phyloP scores from a whole-genome alignment of 371 early-diverging fungal genomes.

The Saksenaea oblongispora region DNA sequence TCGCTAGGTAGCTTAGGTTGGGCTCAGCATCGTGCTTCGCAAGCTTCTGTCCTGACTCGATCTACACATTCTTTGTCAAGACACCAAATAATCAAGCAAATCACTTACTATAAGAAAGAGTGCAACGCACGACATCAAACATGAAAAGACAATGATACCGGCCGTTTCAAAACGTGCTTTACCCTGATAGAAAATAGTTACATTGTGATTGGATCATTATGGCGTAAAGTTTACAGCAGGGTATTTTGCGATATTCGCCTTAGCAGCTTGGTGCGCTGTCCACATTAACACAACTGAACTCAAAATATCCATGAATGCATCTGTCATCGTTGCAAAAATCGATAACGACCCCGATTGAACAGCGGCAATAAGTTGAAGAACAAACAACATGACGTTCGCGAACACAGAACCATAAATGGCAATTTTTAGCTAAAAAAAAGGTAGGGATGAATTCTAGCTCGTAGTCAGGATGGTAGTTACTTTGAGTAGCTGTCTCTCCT shows the following conservation, averaged over 20 bases:
- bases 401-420: slow-evolving; percentile 84
- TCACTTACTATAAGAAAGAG: slow-evolving; percentile 76
- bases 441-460: background rate
- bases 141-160: slow-evolving; percentile 92
- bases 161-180: slow-evolving; percentile 89
- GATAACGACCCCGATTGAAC: slow-evolving; percentile 83
- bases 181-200: slow-evolving; percentile 54
- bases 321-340: slow-evolving; percentile 91
- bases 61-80: slow-evolving; percentile 23
- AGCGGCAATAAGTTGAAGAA: slow-evolving; percentile 83
- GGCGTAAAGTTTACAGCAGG: slow-evolving; percentile 62
- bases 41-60: slow-evolving; percentile 65
- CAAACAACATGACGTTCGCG: slow-evolving; percentile 81
- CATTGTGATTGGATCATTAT: background rate
- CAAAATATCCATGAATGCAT: slow-evolving; percentile 90
- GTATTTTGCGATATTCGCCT: slow-evolving; percentile 69
- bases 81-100: background rate
- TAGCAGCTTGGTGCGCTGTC: slow-evolving; percentile 63
- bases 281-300: slow-evolving; percentile 71
- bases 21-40: slow-evolving; percentile 36
- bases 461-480: slow-evolving; percentile 30
- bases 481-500: slow-evolving; percentile 48
- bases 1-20: slow-evolving; percentile 58
- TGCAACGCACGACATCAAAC: slow-evolving; percentile 90
- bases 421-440: slow-evolving; percentile 61